phyloP scores from a whole-genome alignment of 768 basidiomycete genomes.

The Russula lepida region DNA sequence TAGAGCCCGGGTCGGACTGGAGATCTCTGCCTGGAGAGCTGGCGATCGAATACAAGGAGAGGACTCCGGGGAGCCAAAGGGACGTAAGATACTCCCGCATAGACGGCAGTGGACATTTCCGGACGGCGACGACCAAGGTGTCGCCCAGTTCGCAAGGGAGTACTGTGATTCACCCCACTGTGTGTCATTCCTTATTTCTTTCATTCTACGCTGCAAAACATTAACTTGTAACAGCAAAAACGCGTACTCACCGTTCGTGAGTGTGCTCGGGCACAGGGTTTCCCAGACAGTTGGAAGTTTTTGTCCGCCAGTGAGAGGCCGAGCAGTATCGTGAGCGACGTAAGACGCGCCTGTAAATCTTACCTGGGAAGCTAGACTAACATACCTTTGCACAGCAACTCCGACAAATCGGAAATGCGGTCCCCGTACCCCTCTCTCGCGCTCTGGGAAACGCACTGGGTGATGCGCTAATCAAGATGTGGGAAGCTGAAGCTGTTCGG shows the following conservation, averaged over 20 bases:
- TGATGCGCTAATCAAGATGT: slow-evolving; percentile 35
- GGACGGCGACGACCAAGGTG: slow-evolving; percentile 53
- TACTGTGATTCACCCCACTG: slow-evolving; percentile 39
- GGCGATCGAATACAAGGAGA: neutral
- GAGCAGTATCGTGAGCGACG: slow-evolving; percentile 39
- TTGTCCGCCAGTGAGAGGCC: slow-evolving; percentile 36
- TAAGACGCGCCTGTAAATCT: slow-evolving; percentile 29
- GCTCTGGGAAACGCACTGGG: slow-evolving; percentile 47
- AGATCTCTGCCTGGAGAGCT: neutral
- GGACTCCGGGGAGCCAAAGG: neutral
- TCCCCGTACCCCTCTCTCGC: slow-evolving; percentile 59
- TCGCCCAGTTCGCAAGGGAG: slow-evolving; percentile 44
- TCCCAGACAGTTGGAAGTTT: slow-evolving; percentile 65
- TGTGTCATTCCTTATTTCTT: slow-evolving; percentile 23
- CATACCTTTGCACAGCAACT: slow-evolving; percentile 43
- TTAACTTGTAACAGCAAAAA: slow-evolving; percentile 45
- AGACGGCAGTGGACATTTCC: slow-evolving; percentile 44
- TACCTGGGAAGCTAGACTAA: neutral
- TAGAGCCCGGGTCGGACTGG: slow-evolving; percentile 41
- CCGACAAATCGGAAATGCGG: slow-evolving; percentile 74
- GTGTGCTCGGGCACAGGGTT: slow-evolving; percentile 64
- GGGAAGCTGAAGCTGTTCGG: slow-evolving; percentile 3
- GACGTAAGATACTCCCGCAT: slow-evolving; percentile 45
- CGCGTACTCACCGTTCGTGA: slow-evolving; percentile 39
- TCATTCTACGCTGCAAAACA: neutral